phyloP scores from a whole-genome alignment of 257 asterid genomes.

The Pogostemon cablin region DNA sequence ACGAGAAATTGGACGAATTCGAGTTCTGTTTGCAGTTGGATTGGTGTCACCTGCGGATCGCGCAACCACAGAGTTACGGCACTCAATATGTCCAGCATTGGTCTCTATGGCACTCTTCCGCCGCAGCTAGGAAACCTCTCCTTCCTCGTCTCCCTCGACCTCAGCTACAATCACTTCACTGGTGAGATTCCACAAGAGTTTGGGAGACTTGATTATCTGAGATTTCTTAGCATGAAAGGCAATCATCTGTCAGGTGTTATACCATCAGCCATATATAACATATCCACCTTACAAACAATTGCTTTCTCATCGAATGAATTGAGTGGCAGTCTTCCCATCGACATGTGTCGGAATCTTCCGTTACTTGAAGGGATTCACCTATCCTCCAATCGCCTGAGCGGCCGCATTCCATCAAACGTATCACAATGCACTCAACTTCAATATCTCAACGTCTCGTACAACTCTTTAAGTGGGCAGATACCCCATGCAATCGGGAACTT shows the following conservation, averaged over 20 bases:
- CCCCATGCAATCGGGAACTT: slow-evolving; percentile 25
- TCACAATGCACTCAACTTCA: slow-evolving; percentile 11
- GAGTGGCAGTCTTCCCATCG: slow-evolving; percentile 24
- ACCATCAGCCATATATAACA: slow-evolving; percentile 17
- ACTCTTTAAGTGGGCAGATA: slow-evolving; percentile 24
- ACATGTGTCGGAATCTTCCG: slow-evolving; percentile 16
- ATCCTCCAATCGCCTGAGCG: slow-evolving; percentile 5
- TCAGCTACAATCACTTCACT: not conserved
- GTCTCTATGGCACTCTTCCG: slow-evolving; percentile 27
- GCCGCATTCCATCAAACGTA: slow-evolving; percentile 21
- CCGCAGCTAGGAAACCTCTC: slow-evolving; percentile 33
- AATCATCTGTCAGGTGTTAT: slow-evolving; percentile 18
- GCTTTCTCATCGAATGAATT: not conserved
- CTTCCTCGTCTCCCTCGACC: slow-evolving; percentile 29
- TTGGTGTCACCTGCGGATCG: slow-evolving; percentile 17
- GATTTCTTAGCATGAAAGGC: not conserved
- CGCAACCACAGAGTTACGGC: slow-evolving; percentile 27
- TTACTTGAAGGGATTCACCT: not conserved
- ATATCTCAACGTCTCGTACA: not conserved
- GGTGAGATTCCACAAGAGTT: slow-evolving; percentile 18
- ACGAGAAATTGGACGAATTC: not conserved
- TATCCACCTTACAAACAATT: not conserved
- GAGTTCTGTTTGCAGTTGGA: not conserved
- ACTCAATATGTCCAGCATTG: slow-evolving; percentile 24
- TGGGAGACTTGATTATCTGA: not conserved